Evolutionary conservation across 2,329 filamentous ascomycete species (phyloP).

Genomic region (Hymenotorrendiella dingleyae): DNA sequence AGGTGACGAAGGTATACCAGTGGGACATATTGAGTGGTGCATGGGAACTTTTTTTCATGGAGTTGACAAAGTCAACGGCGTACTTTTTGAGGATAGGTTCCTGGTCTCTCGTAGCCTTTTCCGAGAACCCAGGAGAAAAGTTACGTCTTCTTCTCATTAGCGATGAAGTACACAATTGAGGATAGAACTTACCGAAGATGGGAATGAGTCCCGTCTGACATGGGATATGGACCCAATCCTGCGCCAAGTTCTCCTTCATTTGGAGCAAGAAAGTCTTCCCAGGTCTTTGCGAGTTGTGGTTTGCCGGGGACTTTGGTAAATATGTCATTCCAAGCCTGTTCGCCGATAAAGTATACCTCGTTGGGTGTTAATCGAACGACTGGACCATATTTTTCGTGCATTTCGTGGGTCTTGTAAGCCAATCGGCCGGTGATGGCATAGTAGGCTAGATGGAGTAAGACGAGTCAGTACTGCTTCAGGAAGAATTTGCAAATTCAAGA

Average conservation of each 20-base stretch:
- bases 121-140: not conserved
- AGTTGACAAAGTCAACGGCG: not conserved
- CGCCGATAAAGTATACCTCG: conserved; percentile 1
- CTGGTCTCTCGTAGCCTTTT: not conserved
- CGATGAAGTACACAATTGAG: not conserved
- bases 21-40: not conserved
- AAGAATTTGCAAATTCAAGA: too few relatives aligned
- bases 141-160: not conserved
- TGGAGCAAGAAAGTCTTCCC: not conserved
- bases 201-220: not conserved
- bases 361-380: conserved; percentile 1
- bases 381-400: conserved; percentile 4
- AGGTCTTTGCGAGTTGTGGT: not conserved
- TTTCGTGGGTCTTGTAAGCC: not conserved
- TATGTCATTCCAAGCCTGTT: conserved; percentile 3
- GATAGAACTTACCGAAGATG: conserved; percentile 1
- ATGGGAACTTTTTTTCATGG: not conserved
- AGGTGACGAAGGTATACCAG: conserved; percentile 24
- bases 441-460: too few relatives aligned
- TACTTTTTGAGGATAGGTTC: conserved; percentile 1
- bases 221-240: not conserved
- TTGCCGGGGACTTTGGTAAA: not conserved
- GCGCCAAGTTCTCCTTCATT: not conserved
- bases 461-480: too few relatives aligned
- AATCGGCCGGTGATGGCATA: not conserved